Evolutionary conservation across 2,329 filamentous ascomycete genomes (phyloP).

Genomic region (Phoma sp.): DNA sequence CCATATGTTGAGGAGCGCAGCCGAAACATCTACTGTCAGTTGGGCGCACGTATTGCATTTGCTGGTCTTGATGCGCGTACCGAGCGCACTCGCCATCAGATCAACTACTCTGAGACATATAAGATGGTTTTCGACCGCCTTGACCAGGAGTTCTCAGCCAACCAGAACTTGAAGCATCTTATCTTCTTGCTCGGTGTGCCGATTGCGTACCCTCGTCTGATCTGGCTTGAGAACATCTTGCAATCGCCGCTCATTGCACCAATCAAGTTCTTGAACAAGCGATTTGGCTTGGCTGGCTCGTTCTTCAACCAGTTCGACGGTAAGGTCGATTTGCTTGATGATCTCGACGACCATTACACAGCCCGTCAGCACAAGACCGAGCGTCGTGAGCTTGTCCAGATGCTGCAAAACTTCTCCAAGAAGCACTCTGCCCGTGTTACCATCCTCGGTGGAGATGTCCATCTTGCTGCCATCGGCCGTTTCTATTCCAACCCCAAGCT

Average conservation of each 20-base stretch:
- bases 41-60: conserved; percentile 69
- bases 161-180: conserved; percentile 66
- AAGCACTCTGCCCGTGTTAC: conserved; percentile 63
- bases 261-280: conserved; percentile 85
- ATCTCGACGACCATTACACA: conserved; percentile 78
- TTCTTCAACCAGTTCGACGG: conserved; percentile 96
- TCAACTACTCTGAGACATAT: conserved; percentile 80
- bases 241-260: conserved; percentile 85
- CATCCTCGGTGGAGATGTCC: conserved; percentile 69
- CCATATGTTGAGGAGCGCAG: conserved; percentile 69
- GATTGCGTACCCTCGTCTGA: conserved; percentile 74
- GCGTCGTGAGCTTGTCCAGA: conserved; percentile 72
- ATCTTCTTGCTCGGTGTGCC: conserved; percentile 72
- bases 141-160: conserved; percentile 57
- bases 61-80: conserved; percentile 65
- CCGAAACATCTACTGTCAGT: conserved; percentile 66
- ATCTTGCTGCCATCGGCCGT: conserved; percentile 66
- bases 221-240: conserved; percentile 96
- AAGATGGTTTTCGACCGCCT: conserved; percentile 64
- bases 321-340: conserved; percentile 67
- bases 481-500: conserved; percentile 68
- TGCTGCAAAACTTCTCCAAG: conserved; percentile 65
- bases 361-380: conserved; percentile 90
- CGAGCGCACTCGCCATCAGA: conserved; percentile 87
- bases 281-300: conserved; percentile 83